These are phyloP conservation scores for Cercospora sp. DNA, from an alignment of 2,329 filamentous ascomycete species.

Conservation along the genomic window DNA sequence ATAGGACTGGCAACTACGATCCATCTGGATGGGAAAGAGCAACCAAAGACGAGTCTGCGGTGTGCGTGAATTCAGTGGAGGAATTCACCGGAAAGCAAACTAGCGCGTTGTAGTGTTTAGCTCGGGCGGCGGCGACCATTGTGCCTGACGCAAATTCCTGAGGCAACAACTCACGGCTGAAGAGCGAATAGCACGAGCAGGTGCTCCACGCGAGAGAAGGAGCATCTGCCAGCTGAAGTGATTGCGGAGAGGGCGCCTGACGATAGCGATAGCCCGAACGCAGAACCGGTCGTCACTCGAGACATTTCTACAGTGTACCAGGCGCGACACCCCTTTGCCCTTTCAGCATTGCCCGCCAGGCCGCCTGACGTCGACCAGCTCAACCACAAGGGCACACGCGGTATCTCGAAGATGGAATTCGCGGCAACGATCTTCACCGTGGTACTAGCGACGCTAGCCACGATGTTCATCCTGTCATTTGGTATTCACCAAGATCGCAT, in stretches of 20 bases:
- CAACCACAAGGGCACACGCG: neutral
- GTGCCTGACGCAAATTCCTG: neutral
- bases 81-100: neutral
- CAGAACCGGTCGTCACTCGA: neutral
- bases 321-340: neutral
- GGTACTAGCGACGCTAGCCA: neutral
- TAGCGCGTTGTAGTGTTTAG: neutral
- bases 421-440: neutral
- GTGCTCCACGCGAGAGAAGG: neutral
- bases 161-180: neutral
- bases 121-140: neutral
- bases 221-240: neutral
- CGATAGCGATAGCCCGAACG: neutral
- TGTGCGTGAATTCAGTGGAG: neutral
- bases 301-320: neutral
- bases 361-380: neutral
- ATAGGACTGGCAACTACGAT: neutral
- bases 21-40: neutral
- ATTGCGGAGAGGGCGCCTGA: neutral
- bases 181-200: neutral
- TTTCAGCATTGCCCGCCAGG: neutral
- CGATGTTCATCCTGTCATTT: neutral
- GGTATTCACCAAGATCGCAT: neutral
- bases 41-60: neutral
- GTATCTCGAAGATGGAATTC: neutral